Conservation (phyloP, 2,329 filamentous ascomycete species). For the Fusarium palustre region DNA sequence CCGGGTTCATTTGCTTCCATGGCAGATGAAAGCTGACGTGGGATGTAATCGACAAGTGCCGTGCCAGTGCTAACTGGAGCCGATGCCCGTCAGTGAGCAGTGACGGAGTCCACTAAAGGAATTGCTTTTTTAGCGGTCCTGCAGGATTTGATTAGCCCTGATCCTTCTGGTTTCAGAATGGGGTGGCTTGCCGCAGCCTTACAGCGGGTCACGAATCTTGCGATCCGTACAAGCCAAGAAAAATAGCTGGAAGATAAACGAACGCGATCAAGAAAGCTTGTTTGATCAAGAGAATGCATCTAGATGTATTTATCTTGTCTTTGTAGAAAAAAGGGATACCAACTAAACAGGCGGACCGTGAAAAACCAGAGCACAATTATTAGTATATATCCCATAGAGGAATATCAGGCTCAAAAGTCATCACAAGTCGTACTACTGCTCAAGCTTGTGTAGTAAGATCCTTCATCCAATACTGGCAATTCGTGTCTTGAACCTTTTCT, state of each 20-base stretch:
- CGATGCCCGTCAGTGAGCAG: too few species aligned
- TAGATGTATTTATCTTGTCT: background rate
- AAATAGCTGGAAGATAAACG: background rate
- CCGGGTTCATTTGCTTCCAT: background rate
- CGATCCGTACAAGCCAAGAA: background rate
- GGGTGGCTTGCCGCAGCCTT: background rate
- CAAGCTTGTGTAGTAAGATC: background rate
- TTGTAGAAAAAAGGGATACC: background rate
- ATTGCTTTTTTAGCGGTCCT: background rate
- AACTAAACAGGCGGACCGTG: background rate
- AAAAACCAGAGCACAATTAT: rapidly evolving
- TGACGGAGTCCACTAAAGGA: background rate
- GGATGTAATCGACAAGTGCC: background rate
- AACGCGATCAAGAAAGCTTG: background rate
- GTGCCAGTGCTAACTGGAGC: background rate
- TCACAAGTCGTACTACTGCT: background rate
- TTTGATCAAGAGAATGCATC: background rate
- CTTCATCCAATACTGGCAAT: background rate
- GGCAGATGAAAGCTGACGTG: background rate
- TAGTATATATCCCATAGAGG: background rate
- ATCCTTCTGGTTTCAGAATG: background rate
- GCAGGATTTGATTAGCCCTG: background rate
- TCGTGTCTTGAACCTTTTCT: background rate
- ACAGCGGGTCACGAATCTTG: background rate
- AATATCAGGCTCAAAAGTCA: background rate